These are phyloP conservation scores for Testicularia cyperi DNA, from an alignment of 1,284 basidiomycete genomes.

Conservation along the genomic window DNA sequence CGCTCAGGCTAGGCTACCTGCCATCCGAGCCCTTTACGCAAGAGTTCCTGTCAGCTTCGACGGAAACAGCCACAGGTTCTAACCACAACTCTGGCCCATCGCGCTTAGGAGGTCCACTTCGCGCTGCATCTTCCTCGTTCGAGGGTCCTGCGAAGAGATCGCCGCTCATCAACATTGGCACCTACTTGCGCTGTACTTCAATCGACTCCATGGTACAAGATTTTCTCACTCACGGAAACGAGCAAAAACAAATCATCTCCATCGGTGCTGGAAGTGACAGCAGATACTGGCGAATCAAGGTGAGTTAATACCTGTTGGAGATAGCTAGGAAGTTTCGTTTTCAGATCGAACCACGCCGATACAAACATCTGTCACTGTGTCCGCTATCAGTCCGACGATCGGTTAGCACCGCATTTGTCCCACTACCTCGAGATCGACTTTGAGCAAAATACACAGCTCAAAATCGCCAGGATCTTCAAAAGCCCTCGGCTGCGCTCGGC, in stretches of 20 bases:
- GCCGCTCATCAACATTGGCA: constrained; percentile 93
- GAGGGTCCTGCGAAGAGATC: constrained; percentile 65
- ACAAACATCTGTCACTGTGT: not conserved
- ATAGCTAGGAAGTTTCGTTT: no score
- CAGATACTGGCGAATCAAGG: constrained; percentile 83
- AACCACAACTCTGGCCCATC: not conserved
- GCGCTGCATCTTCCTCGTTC: no score
- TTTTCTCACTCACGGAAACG: constrained; percentile 66
- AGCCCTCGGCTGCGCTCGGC: constrained; percentile 65
- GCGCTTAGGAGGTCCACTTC: no score
- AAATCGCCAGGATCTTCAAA: constrained; percentile 78
- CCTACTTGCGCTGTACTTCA: constrained; percentile 77
- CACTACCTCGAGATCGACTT: constrained; percentile 89
- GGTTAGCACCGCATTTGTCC: constrained; percentile 39
- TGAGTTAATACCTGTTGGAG: constrained; percentile 62
- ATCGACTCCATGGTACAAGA: constrained; percentile 76
- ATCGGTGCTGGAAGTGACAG: constrained; percentile 91
- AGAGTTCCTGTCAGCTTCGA: constrained; percentile 8
- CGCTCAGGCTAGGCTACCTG: constrained; percentile 32
- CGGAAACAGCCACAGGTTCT: not conserved
- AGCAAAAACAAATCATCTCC: constrained; percentile 75
- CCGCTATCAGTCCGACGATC: constrained; percentile 63
- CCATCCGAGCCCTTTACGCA: constrained; percentile 29
- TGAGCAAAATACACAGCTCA: constrained; percentile 75
- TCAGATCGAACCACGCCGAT: no score